Evolutionary conservation across 192 early-diverging fungal genomes (phyloP).

Genomic region (Backusella morwellensis): DNA sequence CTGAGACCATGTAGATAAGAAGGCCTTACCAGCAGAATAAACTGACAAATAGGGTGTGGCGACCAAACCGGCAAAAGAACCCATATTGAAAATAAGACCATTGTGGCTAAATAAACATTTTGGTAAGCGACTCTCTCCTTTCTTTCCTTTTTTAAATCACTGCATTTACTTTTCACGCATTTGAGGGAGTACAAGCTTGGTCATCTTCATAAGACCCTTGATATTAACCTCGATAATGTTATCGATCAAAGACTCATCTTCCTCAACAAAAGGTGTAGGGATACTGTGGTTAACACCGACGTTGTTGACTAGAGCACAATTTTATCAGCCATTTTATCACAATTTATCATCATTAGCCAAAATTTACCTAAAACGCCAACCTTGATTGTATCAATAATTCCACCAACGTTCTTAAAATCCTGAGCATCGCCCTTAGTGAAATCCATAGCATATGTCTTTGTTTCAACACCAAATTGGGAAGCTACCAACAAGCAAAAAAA

Average conservation of each 20-base stretch:
- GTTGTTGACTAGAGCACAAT: conserved; percentile 79
- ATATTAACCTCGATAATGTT: conserved; percentile 87
- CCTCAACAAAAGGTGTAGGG: conserved; percentile 84
- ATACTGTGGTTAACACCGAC: conserved; percentile 91
- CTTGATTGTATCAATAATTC: conserved; percentile 53
- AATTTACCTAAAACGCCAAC: conserved; percentile 56
- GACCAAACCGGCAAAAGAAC: conserved; percentile 85
- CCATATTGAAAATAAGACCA: conserved; percentile 91
- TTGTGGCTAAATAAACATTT: conserved; percentile 41
- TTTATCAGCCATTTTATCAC: not conserved
- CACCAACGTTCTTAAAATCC: conserved; percentile 69
- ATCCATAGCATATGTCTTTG: conserved; percentile 73
- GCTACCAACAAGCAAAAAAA: conserved; percentile 7
- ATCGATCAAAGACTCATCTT: conserved; percentile 58
- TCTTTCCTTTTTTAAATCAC: not conserved
- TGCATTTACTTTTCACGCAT: conserved; percentile 63
- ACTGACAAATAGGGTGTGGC: conserved; percentile 84
- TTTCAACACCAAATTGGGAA: conserved; percentile 57
- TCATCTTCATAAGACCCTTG: conserved; percentile 78
- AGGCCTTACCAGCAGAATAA: conserved; percentile 94
- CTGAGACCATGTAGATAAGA: conserved; percentile 87
- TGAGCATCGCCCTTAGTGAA: conserved; percentile 60
- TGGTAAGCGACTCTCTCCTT: not conserved
- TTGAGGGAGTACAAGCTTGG: conserved; percentile 72
- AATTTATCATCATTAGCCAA: not conserved